Base-by-base conservation (phyloP, 495 filamentous ascomycete genomes). In the Daldinia loculata region DNA sequence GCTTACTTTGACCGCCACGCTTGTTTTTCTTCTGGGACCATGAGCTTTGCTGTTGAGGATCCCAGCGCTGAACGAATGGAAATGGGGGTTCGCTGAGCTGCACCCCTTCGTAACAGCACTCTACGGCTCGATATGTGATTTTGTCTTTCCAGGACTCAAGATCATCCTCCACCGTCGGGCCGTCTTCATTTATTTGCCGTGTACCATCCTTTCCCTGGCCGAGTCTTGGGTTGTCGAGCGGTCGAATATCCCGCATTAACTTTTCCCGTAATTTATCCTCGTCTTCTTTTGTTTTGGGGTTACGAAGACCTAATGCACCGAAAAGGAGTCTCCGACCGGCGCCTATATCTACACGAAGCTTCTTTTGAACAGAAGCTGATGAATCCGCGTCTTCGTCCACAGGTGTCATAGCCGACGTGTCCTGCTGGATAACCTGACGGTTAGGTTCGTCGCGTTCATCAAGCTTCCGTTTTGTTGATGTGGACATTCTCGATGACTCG, bases 61-160 rank as follows among this genome's bases (percentile, higher is more conserved):
- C 92, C 94, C 93, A 97, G 58, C 91, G 88, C 77, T 97, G 93
- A 12, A 89, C 81, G 70, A 98, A 99, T 0, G 95, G 95, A 75
- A 97, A 98, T 3, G 92, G 92, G 0, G 95, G 94, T 22, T 89
- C 85, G 61, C 87, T 93, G 34, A 97, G 82, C 62, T 88, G 80
- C 55, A 94, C 81, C n/a, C 88, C 88, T 24, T 93, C 88, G 56
- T 89, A 80, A 66, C 90, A 86, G 77, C 95, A 98, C 76, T 99
- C 95, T 11, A 93, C 90, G 51, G 93, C 95, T 55, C 82, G 83
- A 58, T 85, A 87, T 43, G 81, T 85, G 38, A 98, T 89, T 75
- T 89, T 95, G 8, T 88, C 75, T 67, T 87, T 87, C 95, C 95
- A 98, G 41, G 81, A 76, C 7, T 89, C 79, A 0, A 74, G 61